Evolutionary conservation across 176 grass and related monocot genomes (phyloP).

Genomic region (Olyra latifolia): DNA sequence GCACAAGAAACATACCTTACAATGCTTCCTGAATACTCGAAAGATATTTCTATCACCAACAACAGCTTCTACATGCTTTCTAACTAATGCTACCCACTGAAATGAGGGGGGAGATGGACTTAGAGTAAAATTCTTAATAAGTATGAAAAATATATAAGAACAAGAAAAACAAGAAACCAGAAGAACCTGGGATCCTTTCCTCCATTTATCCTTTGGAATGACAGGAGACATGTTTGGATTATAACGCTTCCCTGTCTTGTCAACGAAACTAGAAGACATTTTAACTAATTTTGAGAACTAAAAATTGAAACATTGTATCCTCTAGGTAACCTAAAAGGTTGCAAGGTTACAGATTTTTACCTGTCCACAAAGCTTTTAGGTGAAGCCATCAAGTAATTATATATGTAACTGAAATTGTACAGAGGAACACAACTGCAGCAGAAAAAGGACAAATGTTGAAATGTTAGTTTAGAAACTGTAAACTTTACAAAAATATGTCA

Average conservation of each 20-base stretch:
- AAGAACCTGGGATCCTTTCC: slow-evolving; percentile 97
- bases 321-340: slow-evolving; percentile 16
- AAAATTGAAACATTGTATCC: slow-evolving; percentile 18
- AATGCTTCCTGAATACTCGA: slow-evolving; percentile 79
- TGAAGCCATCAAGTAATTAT: slow-evolving; percentile 88
- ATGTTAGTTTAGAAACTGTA: slow-evolving; percentile 13
- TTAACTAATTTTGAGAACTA: slow-evolving; percentile 24
- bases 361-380: slow-evolving; percentile 91
- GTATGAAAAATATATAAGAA: slow-evolving; percentile 22
- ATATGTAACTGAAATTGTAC: slow-evolving; percentile 97
- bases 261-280: slow-evolving; percentile 66
- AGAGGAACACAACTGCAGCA: slow-evolving; percentile 90
- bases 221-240: slow-evolving; percentile 75
- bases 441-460: slow-evolving; percentile 24
- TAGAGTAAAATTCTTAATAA: slow-evolving; percentile 7
- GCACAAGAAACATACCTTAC: slow-evolving; percentile 58
- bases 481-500: not conserved
- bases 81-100: slow-evolving; percentile 86
- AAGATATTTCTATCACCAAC: slow-evolving; percentile 70
- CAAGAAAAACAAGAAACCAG: slow-evolving; percentile 12
- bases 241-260: slow-evolving; percentile 77
- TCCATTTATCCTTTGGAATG: slow-evolving; percentile 91
- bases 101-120: slow-evolving; percentile 41
- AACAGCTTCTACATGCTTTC: slow-evolving; percentile 76
- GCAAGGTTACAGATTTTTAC: slow-evolving; percentile 39